Percentiles rank a stretch among this genome's conserved stretches.
phyloP scores from a whole-genome alignment of 352 stramenopile genomes.

The Saprolegnia parasitica region DNA sequence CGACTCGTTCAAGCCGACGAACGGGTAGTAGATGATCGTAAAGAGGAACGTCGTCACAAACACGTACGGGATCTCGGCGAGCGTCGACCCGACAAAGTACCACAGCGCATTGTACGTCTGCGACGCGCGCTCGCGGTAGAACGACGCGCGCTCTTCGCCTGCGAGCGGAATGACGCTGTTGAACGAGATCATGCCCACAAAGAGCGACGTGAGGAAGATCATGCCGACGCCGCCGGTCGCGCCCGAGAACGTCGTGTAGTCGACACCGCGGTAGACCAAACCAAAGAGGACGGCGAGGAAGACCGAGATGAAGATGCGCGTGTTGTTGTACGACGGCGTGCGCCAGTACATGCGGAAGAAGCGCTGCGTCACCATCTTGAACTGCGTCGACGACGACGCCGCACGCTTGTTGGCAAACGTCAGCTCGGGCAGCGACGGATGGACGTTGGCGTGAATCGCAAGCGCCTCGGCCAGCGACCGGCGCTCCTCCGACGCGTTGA shows the following conservation, averaged over 20 bases:
- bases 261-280: conserved; percentile 57
- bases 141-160: conserved; percentile 81
- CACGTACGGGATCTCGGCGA: conserved; percentile 76
- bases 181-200: conserved; percentile 75
- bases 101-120: conserved; percentile 85
- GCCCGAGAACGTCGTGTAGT: conserved; percentile 46
- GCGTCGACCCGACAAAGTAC: conserved; percentile 71
- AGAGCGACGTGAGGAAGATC: conserved; percentile 80
- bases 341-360: conserved; percentile 82
- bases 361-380: conserved; percentile 47
- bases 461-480: conserved; percentile 41
- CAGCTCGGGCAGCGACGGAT: conserved; percentile 32
- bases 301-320: conserved; percentile 60
- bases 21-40: conserved; percentile 49
- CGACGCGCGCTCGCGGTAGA: conserved; percentile 88
- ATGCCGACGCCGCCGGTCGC: conserved; percentile 54
- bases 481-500: conserved; percentile 37
- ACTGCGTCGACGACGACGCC: conserved; percentile 34
- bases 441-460: conserved; percentile 35
- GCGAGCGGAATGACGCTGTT: conserved; percentile 76
- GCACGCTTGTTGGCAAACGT: conserved; percentile 43
- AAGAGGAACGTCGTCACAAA: conserved; percentile 42
- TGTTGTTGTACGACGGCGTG: conserved; percentile 80
- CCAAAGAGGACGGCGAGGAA: conserved; percentile 71
- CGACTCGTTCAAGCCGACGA: conserved; percentile 40